Evolutionary conservation across 768 basidiomycete genomes (phyloP).

Genomic region (Hydnum rufescens): DNA sequence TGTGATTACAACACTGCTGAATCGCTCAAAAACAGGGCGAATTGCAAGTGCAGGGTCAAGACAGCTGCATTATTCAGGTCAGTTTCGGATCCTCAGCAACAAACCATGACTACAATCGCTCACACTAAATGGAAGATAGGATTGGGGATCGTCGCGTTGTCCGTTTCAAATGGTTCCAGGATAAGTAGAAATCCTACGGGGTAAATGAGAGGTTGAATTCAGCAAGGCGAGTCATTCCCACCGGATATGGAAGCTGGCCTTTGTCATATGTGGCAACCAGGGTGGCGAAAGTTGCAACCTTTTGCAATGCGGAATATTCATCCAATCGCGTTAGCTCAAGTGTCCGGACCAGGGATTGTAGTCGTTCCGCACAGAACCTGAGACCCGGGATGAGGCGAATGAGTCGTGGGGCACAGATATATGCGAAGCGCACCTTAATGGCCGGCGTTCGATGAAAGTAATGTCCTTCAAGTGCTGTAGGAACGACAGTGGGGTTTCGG

Average conservation of each 20-base stretch:
- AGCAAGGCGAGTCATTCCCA: background rate
- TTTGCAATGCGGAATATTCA: slow-evolving; percentile 81
- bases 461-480: slow-evolving; percentile 97
- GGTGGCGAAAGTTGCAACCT: slow-evolving; percentile 90
- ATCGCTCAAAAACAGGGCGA: slow-evolving; percentile 93
- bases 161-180: slow-evolving; percentile 94
- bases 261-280: slow-evolving; percentile 96
- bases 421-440: slow-evolving; percentile 43
- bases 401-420: background rate
- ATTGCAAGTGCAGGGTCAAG: slow-evolving; percentile 96
- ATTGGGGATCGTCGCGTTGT: slow-evolving; percentile 95
- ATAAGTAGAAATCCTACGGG: slow-evolving; percentile 78
- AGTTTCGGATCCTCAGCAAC: background rate
- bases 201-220: background rate
- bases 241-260: no score
- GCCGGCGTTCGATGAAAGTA: slow-evolving; percentile 89
- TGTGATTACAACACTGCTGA: slow-evolving; percentile 95
- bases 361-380: slow-evolving; percentile 90
- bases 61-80: slow-evolving; percentile 34
- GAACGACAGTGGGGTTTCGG: slow-evolving; percentile 93
- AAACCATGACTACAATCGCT: slow-evolving; percentile 12
- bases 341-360: slow-evolving; percentile 86
- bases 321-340: slow-evolving; percentile 76
- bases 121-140: slow-evolving; percentile 96
- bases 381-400: background rate